Percentiles rank a stretch among this genome's conserved stretches.
phyloP scores from a whole-genome alignment of 495 filamentous ascomycete species.

The Geoglossum glabrum region DNA sequence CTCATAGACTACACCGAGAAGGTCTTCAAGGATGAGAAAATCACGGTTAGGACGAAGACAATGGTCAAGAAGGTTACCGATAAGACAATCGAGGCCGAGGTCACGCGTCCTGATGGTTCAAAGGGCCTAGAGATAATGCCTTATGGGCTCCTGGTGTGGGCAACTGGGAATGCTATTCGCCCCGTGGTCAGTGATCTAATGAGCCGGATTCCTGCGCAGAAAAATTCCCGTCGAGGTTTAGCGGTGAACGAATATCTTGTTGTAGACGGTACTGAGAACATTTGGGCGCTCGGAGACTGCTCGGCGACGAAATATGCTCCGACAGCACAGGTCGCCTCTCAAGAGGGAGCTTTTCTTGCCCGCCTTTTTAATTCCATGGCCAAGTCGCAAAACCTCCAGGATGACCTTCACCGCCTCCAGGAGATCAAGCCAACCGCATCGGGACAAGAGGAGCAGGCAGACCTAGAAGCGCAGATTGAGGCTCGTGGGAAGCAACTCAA shows the following conservation, averaged over 20 bases:
- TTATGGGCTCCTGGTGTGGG: conserved; percentile 95
- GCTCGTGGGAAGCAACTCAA: conserved; percentile 66
- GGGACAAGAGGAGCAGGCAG: conserved; percentile 31
- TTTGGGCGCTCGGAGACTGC: conserved; percentile 86
- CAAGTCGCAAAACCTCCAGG: conserved; percentile 64
- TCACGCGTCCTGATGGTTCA: conserved; percentile 64
- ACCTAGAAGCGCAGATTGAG: conserved; percentile 52
- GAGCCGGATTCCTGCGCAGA: conserved; percentile 78
- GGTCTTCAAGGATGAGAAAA: conserved; percentile 96
- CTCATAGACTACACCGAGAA: conserved; percentile 98
- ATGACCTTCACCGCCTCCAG: conserved; percentile 39
- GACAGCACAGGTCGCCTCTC: conserved; percentile 87
- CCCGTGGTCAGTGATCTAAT: conserved; percentile 79
- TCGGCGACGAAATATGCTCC: conserved; percentile 92
- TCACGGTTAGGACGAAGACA: conserved; percentile 91
- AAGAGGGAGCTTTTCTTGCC: conserved; percentile 90
- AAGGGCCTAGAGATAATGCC: conserved; percentile 67
- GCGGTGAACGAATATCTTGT: conserved; percentile 97
- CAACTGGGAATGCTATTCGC: conserved; percentile 88
- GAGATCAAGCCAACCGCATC: conserved; percentile 45
- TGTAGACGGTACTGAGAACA: conserved; percentile 85
- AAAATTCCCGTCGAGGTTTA: conserved; percentile 82
- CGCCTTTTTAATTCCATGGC: conserved; percentile 97
- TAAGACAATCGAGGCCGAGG: conserved; percentile 83
- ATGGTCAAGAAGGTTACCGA: conserved; percentile 96